Evolutionary conservation across 225 moss, liverwort and hornwort genomes (phyloP).

Genomic region (Anthoceros angustus): DNA sequence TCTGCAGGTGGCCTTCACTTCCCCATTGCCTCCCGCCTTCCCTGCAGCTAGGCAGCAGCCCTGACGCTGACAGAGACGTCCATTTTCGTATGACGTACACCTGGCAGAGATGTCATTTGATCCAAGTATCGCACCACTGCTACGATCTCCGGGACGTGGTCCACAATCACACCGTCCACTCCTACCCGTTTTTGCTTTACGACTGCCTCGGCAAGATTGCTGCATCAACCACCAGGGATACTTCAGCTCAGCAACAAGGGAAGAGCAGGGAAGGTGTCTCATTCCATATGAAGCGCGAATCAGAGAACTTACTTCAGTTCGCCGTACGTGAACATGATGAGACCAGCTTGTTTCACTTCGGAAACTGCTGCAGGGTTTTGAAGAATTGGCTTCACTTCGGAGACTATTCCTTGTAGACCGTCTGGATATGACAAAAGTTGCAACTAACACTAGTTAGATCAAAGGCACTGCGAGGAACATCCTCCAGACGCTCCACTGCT

Average conservation of each 20-base stretch:
- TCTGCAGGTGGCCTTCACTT: neutral
- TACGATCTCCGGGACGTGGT: constrained; percentile 70
- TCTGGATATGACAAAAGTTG: constrained; percentile 17
- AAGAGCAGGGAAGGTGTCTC: neutral
- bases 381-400: constrained; percentile 51
- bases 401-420: constrained; percentile 57
- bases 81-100: neutral
- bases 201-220: constrained; percentile 63
- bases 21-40: neutral
- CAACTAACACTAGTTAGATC: no score
- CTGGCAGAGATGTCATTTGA: neutral
- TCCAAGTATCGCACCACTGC: constrained; percentile 16
- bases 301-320: constrained; percentile 45
- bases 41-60: neutral
- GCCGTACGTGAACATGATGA: constrained; percentile 45
- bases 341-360: constrained; percentile 38
- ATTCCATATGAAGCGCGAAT: neutral
- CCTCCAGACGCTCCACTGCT: neutral
- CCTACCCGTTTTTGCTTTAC: constrained; percentile 42
- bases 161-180: constrained; percentile 71
- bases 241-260: constrained; percentile 6
- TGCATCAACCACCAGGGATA: constrained; percentile 9
- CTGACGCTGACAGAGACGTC: neutral
- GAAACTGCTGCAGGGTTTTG: constrained; percentile 25
- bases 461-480: neutral